Evolutionary conservation across 2,329 filamentous ascomycete species (phyloP), one percentile per base, ranked within the genome.

Genomic region (Geosmithia morbida): DNA sequence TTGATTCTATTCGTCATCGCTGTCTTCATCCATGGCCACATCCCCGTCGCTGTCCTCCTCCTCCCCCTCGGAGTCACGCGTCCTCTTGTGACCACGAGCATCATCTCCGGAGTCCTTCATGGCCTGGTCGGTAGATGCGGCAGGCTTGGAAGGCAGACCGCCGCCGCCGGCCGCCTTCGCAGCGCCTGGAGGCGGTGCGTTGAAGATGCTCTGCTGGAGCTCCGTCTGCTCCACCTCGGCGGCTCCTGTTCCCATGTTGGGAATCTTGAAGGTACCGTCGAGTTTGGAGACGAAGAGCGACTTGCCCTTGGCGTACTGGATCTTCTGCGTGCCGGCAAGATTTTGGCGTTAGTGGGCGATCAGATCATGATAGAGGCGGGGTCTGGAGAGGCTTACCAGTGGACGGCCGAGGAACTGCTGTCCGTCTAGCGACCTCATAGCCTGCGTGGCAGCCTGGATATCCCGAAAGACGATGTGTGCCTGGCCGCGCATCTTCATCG

Each of bases 401-500:
- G 87, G 76, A 53, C 79, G 81, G 16, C 89, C 92, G 53, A 94
- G 83, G 54, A 98, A 88, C 2, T 85, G 78, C 57, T 87, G 86
- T 2, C 86, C 87, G 56, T 97, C 84, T 44, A 96, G 69, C 11
- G 86, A 81, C 53, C 90, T 75, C 87, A 98, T 87, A 2, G 92
- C 92, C 61, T 95, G 87, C 20, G 89, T 95, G 46, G 88, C 87
- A n/a, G 87, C 81, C 54, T 95, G 85, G 33, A 90, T 72, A 61
- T 98, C 90, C 49, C 86, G 79, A 62, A 88, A 97, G 14, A 92
- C 85, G 51, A 98, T 71, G 59, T 97, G 92, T 51, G 92, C 92
- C 66, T 98, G 92, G 2, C 92, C 92, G 45, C 92, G 83, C 89
- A 97, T 96, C 67, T 87, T 87, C 62, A 74, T 74, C 1, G 87